These are phyloP conservation scores for Boletus bicolor DNA, from an alignment of 768 basidiomycete species.

Conservation along the genomic window DNA sequence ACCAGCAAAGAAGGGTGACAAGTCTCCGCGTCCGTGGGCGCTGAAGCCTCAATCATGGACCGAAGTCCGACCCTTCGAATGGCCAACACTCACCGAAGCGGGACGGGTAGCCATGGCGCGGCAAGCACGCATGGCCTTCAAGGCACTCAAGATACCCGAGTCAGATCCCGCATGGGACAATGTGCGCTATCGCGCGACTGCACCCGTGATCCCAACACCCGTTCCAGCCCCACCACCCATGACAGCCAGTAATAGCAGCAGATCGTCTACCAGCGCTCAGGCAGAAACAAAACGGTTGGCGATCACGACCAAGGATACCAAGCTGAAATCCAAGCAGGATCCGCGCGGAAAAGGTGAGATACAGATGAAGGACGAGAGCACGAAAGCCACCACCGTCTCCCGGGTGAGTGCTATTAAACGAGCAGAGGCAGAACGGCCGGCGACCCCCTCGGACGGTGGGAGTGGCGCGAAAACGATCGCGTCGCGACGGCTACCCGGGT, in stretches of 20 bases:
- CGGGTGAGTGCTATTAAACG: slow-evolving; percentile 32
- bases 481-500: slow-evolving; percentile 43
- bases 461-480: slow-evolving; percentile 18
- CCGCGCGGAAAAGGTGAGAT: slow-evolving; percentile 36
- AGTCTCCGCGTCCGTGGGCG: slow-evolving; percentile 43
- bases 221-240: slow-evolving; percentile 17
- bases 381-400: slow-evolving; percentile 28
- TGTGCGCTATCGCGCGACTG: slow-evolving; percentile 35
- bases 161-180: slow-evolving; percentile 63
- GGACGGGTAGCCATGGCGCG: slow-evolving; percentile 51
- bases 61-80: slow-evolving; percentile 69
- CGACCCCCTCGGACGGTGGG: slow-evolving; percentile 18
- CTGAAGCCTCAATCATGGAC: slow-evolving; percentile 60
- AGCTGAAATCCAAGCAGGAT: slow-evolving; percentile 36
- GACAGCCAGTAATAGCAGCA: slow-evolving; percentile 15
- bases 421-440: slow-evolving; percentile 20
- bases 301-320: slow-evolving; percentile 44
- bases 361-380: slow-evolving; percentile 37
- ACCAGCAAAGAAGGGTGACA: slow-evolving; percentile 34
- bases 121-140: slow-evolving; percentile 48
- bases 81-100: slow-evolving; percentile 45
- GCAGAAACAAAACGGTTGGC: slow-evolving; percentile 43
- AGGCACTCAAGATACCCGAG: slow-evolving; percentile 51
- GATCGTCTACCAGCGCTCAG: slow-evolving; percentile 26
- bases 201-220: slow-evolving; percentile 11